Evolutionary conservation across 345 rosid genomes (phyloP), one percentile per base, ranked within the genome.

Genomic region (Physaria fendleri): DNA sequence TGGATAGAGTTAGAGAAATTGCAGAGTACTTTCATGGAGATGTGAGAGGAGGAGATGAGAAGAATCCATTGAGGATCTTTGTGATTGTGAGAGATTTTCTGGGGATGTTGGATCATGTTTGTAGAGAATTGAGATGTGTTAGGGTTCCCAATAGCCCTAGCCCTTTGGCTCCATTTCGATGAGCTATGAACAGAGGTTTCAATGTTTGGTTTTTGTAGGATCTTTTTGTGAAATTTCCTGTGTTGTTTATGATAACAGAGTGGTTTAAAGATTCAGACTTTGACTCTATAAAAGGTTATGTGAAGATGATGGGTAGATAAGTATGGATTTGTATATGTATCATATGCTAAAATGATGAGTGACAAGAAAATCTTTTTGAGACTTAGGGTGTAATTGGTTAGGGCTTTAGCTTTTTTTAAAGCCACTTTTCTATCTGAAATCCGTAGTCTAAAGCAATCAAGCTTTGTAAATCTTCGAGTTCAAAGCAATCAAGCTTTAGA

Each of bases 51-150:
- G 92, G 87, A 71, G 90, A 90, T 42, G 99, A 93, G 57, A 76
- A 82, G 45, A 93, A 83, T 45, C 97, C 95, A 8, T 82, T 93
- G 4, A 67, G 88, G 59, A 93, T 93, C 18, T 89, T 93, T 53
- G 95, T 93, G 84, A 93, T 93, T 56, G 99, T 89, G 13, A 93
- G 99, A 62, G 99, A 93, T 57, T 93, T 93, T 67, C 63, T 93
- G 61, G 96, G 97, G 41, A 87, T 87, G 97, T 54, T 93, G 71
- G 99, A 87, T 76, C 85, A 85, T 72, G 90, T 89, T 4, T 89
- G 97, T 60, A 93, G 82, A 71, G 97, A 87, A 62, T 78, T 93
- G 59, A 93, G 95, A 60, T 79, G 78, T 78, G 34, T 64, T 27
- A 85, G 74, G 80, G 73, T 76, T 11, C 81, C 87, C 3, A 73